Conservation (phyloP, 495 filamentous ascomycete species). For the Cryomyces minteri region DNA sequence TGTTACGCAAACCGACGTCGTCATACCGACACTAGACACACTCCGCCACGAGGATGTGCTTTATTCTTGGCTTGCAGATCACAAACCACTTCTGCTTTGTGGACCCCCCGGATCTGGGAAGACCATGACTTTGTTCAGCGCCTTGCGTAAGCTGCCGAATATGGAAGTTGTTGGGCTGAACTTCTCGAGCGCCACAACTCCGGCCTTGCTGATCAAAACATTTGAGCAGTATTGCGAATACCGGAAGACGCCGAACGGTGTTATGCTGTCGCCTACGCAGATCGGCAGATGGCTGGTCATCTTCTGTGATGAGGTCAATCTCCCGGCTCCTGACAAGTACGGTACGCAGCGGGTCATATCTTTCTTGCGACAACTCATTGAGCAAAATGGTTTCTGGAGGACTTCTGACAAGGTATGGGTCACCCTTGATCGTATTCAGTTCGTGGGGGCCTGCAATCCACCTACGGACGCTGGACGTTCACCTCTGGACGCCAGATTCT, state of each 20-base stretch:
- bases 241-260: constrained; percentile 89
- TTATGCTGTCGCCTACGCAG: constrained; percentile 87
- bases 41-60: constrained; percentile 93
- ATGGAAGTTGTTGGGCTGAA: constrained; percentile 99
- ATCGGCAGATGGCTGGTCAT: constrained; percentile 96
- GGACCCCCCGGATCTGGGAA: constrained; percentile 97
- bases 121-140: constrained; percentile 98
- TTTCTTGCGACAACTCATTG: constrained; percentile 88
- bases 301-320: constrained; percentile 98
- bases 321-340: constrained; percentile 96
- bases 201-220: constrained; percentile 93
- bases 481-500: constrained; percentile 78
- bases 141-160: constrained; percentile 84
- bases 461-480: constrained; percentile 97
- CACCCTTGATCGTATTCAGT: constrained; percentile 91
- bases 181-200: constrained; percentile 96
- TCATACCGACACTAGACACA: constrained; percentile 93
- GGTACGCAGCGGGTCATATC: constrained; percentile 93
- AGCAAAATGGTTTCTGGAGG: constrained; percentile 98
- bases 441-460: constrained; percentile 96
- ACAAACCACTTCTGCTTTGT: constrained; percentile 90
- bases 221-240: constrained; percentile 99
- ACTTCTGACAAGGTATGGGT: constrained; percentile 97
- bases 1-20: constrained; percentile 88
- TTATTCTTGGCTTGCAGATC: constrained; percentile 97